phyloP scores from a whole-genome alignment of 176 grass and related monocot species.

The Lolium perenne region DNA sequence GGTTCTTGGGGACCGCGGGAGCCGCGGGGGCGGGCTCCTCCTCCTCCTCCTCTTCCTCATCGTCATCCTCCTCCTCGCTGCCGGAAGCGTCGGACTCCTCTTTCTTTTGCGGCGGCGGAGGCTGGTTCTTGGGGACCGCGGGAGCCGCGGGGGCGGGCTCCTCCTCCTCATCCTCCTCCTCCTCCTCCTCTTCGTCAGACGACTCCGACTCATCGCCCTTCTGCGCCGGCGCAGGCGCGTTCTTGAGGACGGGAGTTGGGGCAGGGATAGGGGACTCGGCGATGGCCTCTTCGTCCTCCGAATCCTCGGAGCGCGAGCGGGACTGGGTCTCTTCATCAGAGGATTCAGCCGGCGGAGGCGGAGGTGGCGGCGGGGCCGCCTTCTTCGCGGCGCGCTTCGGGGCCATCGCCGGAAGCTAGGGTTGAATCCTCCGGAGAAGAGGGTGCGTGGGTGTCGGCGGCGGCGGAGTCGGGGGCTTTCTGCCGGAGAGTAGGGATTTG shows the following conservation, averaged over 20 bases:
- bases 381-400: slow-evolving; percentile 47
- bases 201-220: slow-evolving; percentile 5
- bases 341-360: slow-evolving; percentile 11
- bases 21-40: slow-evolving; percentile 30
- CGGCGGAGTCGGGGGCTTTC: not conserved
- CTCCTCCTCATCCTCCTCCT: not conserved
- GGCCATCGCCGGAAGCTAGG: slow-evolving; percentile 51
- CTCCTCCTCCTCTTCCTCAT: slow-evolving; percentile 4
- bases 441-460: not conserved
- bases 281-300: slow-evolving; percentile 35
- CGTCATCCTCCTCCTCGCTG: slow-evolving; percentile 29
- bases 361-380: not conserved
- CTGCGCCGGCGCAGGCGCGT: slow-evolving; percentile 1
- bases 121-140: slow-evolving; percentile 12
- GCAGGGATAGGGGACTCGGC: not conserved
- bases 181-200: slow-evolving; percentile 19
- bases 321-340: slow-evolving; percentile 33
- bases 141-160: not conserved
- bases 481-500: not conserved
- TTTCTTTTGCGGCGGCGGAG: not conserved
- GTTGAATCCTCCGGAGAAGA: not conserved
- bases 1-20: slow-evolving; percentile 13
- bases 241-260: not conserved
- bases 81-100: slow-evolving; percentile 17
- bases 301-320: slow-evolving; percentile 33